Evolutionary conservation across 1,284 basidiomycete genomes (phyloP).

Genomic region (Coniophora puteana): DNA sequence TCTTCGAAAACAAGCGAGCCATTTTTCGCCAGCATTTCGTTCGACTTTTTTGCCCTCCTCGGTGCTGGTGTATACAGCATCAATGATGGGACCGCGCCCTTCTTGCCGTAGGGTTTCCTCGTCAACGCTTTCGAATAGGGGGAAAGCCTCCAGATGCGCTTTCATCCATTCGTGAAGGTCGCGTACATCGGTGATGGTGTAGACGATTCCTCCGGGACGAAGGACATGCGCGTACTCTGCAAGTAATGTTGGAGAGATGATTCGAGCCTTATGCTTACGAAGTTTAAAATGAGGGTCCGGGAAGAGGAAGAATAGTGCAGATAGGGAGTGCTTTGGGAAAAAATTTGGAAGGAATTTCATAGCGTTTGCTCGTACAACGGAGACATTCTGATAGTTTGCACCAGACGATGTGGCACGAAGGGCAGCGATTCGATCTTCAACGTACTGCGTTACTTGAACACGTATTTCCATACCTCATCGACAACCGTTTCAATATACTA

Average conservation of each 20-base stretch:
- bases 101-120: conserved; percentile 73
- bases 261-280: conserved; percentile 98
- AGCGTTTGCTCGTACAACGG: conserved; percentile 92
- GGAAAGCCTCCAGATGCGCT: conserved; percentile 80
- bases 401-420: conserved; percentile 56
- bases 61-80: conserved; percentile 81
- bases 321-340: conserved; percentile 87
- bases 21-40: conserved; percentile 88
- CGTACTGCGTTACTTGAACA: conserved; percentile 95
- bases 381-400: conserved; percentile 84
- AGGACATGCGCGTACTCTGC: conserved; percentile 95
- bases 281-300: conserved; percentile 99
- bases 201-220: conserved; percentile 88
- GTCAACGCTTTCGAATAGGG: conserved; percentile 80
- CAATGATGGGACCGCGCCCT: conserved; percentile 70
- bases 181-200: conserved; percentile 97
- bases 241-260: conserved; percentile 92
- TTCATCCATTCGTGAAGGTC: conserved; percentile 98
- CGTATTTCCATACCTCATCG: conserved; percentile 91
- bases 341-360: conserved; percentile 99
- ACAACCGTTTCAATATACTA: too few relatives aligned
- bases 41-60: conserved; percentile 98
- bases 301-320: conserved; percentile 96
- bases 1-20: conserved; percentile 75
- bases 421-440: conserved; percentile 90